Evolutionary conservation across 2,329 filamentous ascomycete species (phyloP), one percentile per base, ranked within the genome.

Genomic region (Zopfia rhizophila): DNA sequence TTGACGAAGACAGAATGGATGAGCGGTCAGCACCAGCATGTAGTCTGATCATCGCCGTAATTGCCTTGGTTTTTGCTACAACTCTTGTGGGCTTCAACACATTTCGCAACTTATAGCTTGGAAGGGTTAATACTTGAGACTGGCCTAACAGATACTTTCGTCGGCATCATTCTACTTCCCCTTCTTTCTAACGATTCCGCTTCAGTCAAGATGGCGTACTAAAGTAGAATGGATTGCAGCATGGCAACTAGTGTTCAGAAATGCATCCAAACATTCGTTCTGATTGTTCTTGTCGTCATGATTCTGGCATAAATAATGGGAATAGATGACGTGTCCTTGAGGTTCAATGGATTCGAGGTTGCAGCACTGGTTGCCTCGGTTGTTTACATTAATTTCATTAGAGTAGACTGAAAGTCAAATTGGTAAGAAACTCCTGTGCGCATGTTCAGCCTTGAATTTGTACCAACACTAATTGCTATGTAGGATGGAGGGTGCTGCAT

Each of bases 91-190:
- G n/a, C n/a, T n/a, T n/a, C n/a, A n/a, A 51, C 51, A 5, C 24
- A 41, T 6, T 54, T 54, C 19, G 48, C 51, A 5, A 51, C 48
- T 1, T 32, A 48, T 24, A 54, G 31, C 39, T 11, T 54, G 3
- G 12, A 51, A 29, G 51, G 51, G 14, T 27, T 54, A 7, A 35
- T 54, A 3, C 6, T 43, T 3, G 23, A 51, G 7, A 33, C 13
- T 7, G 28, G 25, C 7, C 7, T 54, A 8, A 27, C 51, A 4
- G 5, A 24, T 17, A 41, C 19, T 17, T 54, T 54, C 21, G 13
- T 51, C 22, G 48, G 47, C 6, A 27, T 54, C 3, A 37, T 54
- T 22, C 29, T 54, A 12, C 18, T 54, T n/a, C 51, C 51, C 13
- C 5, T 54, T 12, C 24, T 54, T 17, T 41, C 13, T 12, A 41